Evolutionary conservation across 139 green algal species (phyloP).

Genomic region (Coelastrella sp.): DNA sequence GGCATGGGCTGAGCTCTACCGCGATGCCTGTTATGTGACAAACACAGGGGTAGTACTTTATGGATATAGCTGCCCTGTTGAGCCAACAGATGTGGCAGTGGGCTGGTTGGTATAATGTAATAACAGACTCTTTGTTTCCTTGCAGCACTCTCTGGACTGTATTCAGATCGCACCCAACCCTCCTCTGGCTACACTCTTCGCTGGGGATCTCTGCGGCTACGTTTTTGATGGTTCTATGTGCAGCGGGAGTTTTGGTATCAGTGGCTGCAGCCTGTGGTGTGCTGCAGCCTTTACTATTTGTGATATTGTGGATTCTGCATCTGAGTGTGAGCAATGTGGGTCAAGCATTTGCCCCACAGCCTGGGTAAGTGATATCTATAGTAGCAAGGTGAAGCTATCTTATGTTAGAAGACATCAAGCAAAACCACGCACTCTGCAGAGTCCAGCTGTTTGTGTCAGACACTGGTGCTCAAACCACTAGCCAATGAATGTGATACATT

Average conservation of each 20-base stretch:
- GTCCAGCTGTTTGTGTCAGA: too few relatives aligned
- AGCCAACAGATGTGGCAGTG: too few relatives aligned
- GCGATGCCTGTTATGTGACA: too few relatives aligned
- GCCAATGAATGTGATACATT: too few relatives aligned
- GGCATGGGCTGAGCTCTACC: too few relatives aligned
- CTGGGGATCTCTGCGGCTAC: constrained; percentile 1
- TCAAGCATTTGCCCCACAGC: constrained; percentile 2
- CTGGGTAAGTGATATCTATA: constrained; percentile 1
- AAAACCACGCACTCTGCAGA: too few relatives aligned
- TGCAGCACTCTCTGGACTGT: constrained; percentile 15
- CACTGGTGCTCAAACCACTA: too few relatives aligned
- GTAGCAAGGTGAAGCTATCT: too few relatives aligned
- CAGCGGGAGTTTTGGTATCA: neutral
- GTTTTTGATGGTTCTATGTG: neutral
- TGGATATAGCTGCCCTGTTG: neutral
- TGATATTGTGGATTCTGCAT: constrained; percentile 1
- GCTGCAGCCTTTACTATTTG: neutral
- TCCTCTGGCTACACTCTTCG: neutral
- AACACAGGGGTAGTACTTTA: neutral
- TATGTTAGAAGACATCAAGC: too few relatives aligned
- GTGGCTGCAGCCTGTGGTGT: constrained; percentile 26
- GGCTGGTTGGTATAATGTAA: too few relatives aligned
- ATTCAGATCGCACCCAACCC: constrained; percentile 11
- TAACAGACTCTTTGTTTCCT: too few relatives aligned
- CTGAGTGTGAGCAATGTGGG: constrained; percentile 19